phyloP scores from a whole-genome alignment of 352 stramenopile genomes.

The Pythium angustatum region DNA sequence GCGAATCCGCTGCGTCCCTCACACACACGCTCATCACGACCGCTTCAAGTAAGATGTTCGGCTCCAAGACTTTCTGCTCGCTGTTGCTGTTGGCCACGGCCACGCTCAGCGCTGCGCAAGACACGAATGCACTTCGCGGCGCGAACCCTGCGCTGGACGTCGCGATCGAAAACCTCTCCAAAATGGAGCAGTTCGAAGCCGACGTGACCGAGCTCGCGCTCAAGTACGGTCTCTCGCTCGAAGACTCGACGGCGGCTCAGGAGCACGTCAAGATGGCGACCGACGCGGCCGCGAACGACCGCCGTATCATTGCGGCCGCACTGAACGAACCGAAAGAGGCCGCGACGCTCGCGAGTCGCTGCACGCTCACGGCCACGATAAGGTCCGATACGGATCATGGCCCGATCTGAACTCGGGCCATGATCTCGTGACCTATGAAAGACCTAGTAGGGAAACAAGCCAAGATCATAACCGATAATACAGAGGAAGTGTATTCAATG shows the following conservation, averaged over 20 bases:
- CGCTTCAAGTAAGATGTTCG: too few relatives aligned
- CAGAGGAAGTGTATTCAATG: too few relatives aligned
- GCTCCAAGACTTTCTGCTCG: constrained; percentile 22
- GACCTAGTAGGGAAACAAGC: neutral
- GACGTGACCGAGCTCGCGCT: constrained; percentile 32
- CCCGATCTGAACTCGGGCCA: neutral
- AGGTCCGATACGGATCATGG: neutral
- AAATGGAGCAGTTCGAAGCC: constrained; percentile 32
- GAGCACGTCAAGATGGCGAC: constrained; percentile 30
- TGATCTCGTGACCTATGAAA: neutral
- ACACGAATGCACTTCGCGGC: constrained; percentile 9
- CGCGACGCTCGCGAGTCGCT: constrained; percentile 22
- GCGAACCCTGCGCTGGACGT: constrained; percentile 23
- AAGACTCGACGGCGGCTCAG: constrained; percentile 23
- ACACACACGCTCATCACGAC: neutral
- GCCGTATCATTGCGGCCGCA: constrained; percentile 23
- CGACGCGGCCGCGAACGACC: constrained; percentile 24
- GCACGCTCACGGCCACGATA: constrained; percentile 27
- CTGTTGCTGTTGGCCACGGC: constrained; percentile 9
- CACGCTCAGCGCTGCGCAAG: constrained; percentile 11
- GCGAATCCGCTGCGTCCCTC: neutral
- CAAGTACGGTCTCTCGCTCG: constrained; percentile 34
- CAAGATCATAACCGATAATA: too few relatives aligned
- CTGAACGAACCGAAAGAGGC: constrained; percentile 8
- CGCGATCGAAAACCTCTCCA: constrained; percentile 26